Base-by-base conservation (phyloP, 345 rosid species). In the Euphorbia pulcherrima region DNA sequence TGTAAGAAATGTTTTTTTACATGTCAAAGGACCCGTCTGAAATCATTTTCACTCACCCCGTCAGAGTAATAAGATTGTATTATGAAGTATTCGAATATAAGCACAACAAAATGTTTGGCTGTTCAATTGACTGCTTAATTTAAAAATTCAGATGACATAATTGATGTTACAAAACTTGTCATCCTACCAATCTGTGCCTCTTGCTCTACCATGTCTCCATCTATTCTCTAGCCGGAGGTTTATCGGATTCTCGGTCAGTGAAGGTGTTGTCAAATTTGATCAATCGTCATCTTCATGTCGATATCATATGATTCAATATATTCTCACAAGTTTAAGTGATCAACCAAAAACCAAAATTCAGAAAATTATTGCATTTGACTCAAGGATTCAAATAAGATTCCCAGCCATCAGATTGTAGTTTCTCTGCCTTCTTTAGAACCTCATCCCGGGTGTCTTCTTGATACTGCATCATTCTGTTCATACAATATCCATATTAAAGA, bases 401-500 rank as follows among this genome's bases (percentile, higher is more conserved):
- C 90, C 95, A 94, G 27, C 97, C 93, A 69, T 82, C 79, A 57
- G 56, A 79, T 50, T 79, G 82, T 69, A 89, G 79, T 76, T 84
- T 92, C 64, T 88, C 87, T 33, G 93, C 96, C 76, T 88, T 94
- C 48, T 61, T 76, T 73, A 88, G 2, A 62, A 91, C 96, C 50
- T 85, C 86, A 8, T 89, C 84, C 75, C 86, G 87, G 40, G 84
- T 81, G 77, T 89, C 93, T 81, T 89, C 92, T 70, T 83, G 92
- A 84, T 86, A 91, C 77, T 91, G 99, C 62, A 81, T 88, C 93
- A 94, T 85, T 82, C 96, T 94, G 86, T 67, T 82, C 67, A 56
- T 17, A 18, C 41, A 72, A 18, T 18, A 18, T 21, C 8, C n/a
- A 3, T 27, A 33, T 24, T 50, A 6, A 0, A 12, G 6, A 16